Percentiles rank a stretch among this genome's conserved stretches.
Conservation (phyloP, 1,139 yeast species). For the Schwanniomyces etchellsii region DNA sequence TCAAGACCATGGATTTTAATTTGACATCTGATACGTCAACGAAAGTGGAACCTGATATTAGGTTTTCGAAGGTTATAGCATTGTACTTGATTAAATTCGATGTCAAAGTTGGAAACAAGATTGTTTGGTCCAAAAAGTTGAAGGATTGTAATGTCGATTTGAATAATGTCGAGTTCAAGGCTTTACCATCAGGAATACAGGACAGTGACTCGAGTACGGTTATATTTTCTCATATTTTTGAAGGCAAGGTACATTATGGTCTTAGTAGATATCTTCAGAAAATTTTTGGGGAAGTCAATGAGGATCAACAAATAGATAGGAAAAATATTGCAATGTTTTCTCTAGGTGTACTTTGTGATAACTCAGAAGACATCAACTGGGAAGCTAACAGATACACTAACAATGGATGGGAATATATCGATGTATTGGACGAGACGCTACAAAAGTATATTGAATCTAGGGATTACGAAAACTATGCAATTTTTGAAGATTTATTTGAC, state of each 20-base stretch:
- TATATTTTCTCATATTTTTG: constrained; percentile 24
- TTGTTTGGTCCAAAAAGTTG: constrained; percentile 45
- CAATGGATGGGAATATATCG: constrained; percentile 54
- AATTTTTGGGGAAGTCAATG: constrained; percentile 12
- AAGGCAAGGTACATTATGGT: constrained; percentile 31
- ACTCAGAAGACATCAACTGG: constrained; percentile 31
- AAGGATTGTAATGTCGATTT: constrained; percentile 14
- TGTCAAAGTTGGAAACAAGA: constrained; percentile 53
- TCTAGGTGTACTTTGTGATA: constrained; percentile 56
- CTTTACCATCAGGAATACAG: constrained; percentile 84
- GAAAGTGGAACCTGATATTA: neutral
- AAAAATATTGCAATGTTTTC: constrained; percentile 59
- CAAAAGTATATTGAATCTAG: constrained; percentile 24
- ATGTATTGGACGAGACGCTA: constrained; percentile 39
- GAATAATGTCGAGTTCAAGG: constrained; percentile 59
- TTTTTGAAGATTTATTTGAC: constrained; percentile 15
- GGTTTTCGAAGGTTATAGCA: constrained; percentile 34
- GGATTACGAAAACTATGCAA: constrained; percentile 13
- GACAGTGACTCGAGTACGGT: constrained; percentile 45
- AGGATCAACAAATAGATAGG: constrained; percentile 17
- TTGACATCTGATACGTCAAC: neutral
- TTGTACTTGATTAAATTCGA: constrained; percentile 62
- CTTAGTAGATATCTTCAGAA: constrained; percentile 29
- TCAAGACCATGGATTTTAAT: no score
- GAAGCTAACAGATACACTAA: constrained; percentile 46